These are phyloP conservation scores for Didymosphaeria variabile DNA, from an alignment of 2,329 filamentous ascomycete genomes.

Conservation along the genomic window DNA sequence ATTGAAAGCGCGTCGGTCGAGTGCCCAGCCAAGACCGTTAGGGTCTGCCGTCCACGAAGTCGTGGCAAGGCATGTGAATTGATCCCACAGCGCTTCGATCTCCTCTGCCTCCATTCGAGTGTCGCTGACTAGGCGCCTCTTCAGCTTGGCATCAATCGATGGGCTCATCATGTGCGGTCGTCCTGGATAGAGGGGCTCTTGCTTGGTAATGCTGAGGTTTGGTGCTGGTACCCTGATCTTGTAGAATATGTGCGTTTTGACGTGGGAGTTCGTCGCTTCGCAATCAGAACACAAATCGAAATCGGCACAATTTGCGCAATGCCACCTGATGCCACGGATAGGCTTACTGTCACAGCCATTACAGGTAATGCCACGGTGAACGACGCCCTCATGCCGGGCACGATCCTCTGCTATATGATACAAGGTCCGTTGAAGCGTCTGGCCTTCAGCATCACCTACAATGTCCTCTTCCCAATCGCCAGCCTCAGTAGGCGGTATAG, in stretches of 20 bases:
- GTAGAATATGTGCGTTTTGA: conserved; percentile 94
- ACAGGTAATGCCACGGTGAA: conserved; percentile 91
- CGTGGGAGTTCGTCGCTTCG: conserved; percentile 78
- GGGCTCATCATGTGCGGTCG: conserved; percentile 75
- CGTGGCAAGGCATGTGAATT: conserved; percentile 93
- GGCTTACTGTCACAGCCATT: conserved; percentile 88
- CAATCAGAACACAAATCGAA: conserved; percentile 96
- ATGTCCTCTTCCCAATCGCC: conserved; percentile 41
- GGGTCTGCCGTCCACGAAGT: conserved; percentile 85
- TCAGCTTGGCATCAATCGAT: conserved; percentile 72
- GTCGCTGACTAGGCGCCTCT: conserved; percentile 64
- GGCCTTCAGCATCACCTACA: conserved; percentile 65
- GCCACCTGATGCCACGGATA: conserved; percentile 90
- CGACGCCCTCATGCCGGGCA: conserved; percentile 76
- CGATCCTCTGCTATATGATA: conserved; percentile 96
- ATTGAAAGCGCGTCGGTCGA: conserved; percentile 93
- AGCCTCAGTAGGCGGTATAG: conserved; percentile 43
- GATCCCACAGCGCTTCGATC: conserved; percentile 93
- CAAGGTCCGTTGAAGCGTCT: conserved; percentile 83
- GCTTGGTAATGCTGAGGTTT: conserved; percentile 77
- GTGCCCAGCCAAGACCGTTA: conserved; percentile 78
- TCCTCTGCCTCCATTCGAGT: conserved; percentile 77
- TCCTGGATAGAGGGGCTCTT: conserved; percentile 61
- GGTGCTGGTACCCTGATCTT: conserved; percentile 92
- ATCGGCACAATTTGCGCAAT: conserved; percentile 94